Percentiles rank a stretch among this genome's conserved stretches.
Evolutionary conservation across 495 filamentous ascomycete species (phyloP).

Genomic region (Talaromyces borbonicus): DNA sequence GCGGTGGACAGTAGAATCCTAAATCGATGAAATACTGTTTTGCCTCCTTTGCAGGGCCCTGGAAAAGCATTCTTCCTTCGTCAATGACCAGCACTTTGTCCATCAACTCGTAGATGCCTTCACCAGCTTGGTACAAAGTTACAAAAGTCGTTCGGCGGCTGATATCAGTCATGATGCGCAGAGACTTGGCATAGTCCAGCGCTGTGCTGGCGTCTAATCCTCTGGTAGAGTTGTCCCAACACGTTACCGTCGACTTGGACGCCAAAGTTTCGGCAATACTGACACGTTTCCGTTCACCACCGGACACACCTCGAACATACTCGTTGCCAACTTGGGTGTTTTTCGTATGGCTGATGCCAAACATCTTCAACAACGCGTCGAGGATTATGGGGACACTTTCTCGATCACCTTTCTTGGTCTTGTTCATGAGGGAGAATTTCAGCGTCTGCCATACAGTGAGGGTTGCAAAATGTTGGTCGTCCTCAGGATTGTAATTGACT

Average conservation of each 20-base stretch:
- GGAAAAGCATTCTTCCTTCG: conserved; percentile 54
- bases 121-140: conserved; percentile 75
- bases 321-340: conserved; percentile 80
- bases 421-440: conserved; percentile 74
- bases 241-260: conserved; percentile 53
- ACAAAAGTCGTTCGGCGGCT: conserved; percentile 72
- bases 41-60: conserved; percentile 52
- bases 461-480: conserved; percentile 69
- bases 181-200: conserved; percentile 65
- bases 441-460: conserved; percentile 75
- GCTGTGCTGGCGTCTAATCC: conserved; percentile 73
- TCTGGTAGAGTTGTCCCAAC: conserved; percentile 70
- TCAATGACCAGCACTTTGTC: conserved; percentile 66
- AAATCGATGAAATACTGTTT: conserved; percentile 59
- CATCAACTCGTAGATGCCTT: conserved; percentile 76
- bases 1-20: conserved; percentile 55
- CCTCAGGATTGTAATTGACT: conserved; percentile 75
- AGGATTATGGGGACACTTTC: conserved; percentile 58
- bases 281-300: conserved; percentile 64
- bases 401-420: conserved; percentile 64
- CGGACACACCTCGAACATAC: conserved; percentile 64
- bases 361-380: conserved; percentile 55
- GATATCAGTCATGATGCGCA: conserved; percentile 77
- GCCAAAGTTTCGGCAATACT: conserved; percentile 61
- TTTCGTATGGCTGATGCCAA: conserved; percentile 71